Conservation (phyloP, 2,329 filamentous ascomycete genomes). For the Hymenoscyphus scutula region DNA sequence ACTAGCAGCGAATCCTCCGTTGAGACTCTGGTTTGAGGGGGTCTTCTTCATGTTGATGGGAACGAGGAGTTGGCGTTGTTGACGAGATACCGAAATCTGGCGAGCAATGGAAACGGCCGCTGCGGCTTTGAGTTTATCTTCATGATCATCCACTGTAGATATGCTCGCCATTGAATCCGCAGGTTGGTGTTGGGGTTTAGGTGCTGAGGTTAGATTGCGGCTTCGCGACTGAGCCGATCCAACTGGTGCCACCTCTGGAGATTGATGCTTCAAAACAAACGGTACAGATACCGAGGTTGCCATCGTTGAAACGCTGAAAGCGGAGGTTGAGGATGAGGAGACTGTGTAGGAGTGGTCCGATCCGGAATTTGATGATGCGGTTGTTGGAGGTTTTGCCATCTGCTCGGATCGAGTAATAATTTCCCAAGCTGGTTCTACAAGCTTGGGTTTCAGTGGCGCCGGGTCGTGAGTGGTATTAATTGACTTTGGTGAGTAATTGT, state of each 20-base stretch:
- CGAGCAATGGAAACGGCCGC: slow-evolving; percentile 66
- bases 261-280: slow-evolving; percentile 5
- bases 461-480: neutral
- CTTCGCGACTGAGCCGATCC: slow-evolving; percentile 10
- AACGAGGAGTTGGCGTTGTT: slow-evolving; percentile 58
- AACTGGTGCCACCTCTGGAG: slow-evolving; percentile 11
- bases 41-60: slow-evolving; percentile 42
- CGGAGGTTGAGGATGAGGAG: slow-evolving; percentile 20
- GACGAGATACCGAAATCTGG: slow-evolving; percentile 63
- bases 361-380: slow-evolving; percentile 17
- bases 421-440: slow-evolving; percentile 29
- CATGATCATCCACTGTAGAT: slow-evolving; percentile 38
- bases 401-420: slow-evolving; percentile 24
- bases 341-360: slow-evolving; percentile 24
- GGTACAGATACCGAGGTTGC: slow-evolving; percentile 17
- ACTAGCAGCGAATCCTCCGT: slow-evolving; percentile 15
- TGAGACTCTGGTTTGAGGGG: neutral
- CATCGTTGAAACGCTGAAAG: slow-evolving; percentile 15
- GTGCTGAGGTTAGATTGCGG: slow-evolving; percentile 7
- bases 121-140: slow-evolving; percentile 49
- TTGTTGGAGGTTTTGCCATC: slow-evolving; percentile 8
- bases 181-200: neutral
- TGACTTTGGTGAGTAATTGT: slow-evolving; percentile 11
- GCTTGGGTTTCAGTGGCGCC: slow-evolving; percentile 22
- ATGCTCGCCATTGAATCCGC: slow-evolving; percentile 9